A percentile compares a stretch with the other conserved stretches of the same genome.
These are phyloP conservation scores for Pseudognaphalium luteoalbum DNA, from an alignment of 129 eudicot genomes.

Conservation along the genomic window DNA sequence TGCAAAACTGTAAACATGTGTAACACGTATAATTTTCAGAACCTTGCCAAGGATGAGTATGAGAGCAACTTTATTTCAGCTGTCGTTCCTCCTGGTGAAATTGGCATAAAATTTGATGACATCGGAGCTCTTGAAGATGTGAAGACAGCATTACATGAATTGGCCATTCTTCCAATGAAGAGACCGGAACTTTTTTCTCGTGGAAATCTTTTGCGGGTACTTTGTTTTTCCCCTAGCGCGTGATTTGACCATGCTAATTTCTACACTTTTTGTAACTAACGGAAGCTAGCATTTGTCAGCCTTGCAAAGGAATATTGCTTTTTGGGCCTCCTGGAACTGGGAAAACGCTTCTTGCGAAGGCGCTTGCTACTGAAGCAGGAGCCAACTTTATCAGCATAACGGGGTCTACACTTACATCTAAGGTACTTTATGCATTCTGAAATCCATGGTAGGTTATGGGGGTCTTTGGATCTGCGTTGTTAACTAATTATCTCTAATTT, in stretches of 20 bases:
- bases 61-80: conserved; percentile 97
- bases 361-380: conserved; percentile 99
- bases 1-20: conserved; percentile 9
- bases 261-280: background rate
- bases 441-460: background rate
- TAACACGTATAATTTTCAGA: conserved; percentile 43
- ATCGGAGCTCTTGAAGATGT: conserved; percentile 99
- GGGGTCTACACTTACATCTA: conserved; percentile 96
- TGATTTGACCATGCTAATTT: conserved; percentile 7
- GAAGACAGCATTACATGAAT: conserved; percentile 81
- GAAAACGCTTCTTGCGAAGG: conserved; percentile 97
- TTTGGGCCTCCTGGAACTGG: conserved; percentile 99
- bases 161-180: conserved; percentile 96
- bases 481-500: background rate
- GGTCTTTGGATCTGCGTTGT: background rate
- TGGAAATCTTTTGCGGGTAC: conserved; percentile 95
- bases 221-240: background rate
- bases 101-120: conserved; percentile 95
- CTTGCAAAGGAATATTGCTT: conserved; percentile 97
- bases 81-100: conserved; percentile 95
- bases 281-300: conserved; percentile 50
- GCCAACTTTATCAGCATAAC: conserved; percentile 97
- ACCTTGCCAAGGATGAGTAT: conserved; percentile 93
- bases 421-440: conserved; percentile 46
- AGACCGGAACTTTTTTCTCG: conserved; percentile 95